phyloP scores from a whole-genome alignment of 1,284 basidiomycete species.

The Fomitopsis betulina region DNA sequence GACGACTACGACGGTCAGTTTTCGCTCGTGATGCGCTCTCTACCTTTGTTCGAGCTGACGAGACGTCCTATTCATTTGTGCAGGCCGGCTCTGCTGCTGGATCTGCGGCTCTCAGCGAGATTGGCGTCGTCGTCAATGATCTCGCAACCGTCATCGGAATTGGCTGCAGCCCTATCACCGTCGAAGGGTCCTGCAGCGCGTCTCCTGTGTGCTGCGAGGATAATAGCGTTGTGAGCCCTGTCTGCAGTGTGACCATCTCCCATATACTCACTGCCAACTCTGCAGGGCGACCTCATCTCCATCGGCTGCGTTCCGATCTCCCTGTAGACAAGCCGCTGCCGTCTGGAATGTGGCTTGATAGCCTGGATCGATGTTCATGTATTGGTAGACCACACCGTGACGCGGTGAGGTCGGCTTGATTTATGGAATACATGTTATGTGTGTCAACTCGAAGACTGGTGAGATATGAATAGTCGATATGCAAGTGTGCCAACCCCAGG shows the following conservation, averaged over 20 bases:
- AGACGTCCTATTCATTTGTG: background rate
- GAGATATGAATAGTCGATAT: too few species aligned
- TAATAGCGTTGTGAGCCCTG: conserved; percentile 17
- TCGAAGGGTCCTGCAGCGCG: conserved; percentile 11
- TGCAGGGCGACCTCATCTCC: conserved; percentile 13
- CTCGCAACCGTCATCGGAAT: conserved; percentile 15
- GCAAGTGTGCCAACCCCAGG: too few species aligned
- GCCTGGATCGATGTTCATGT: too few species aligned
- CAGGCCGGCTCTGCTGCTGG: conserved; percentile 2
- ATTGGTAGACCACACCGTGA: too few species aligned
- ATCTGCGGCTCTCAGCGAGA: conserved; percentile 5
- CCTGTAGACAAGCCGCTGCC: background rate
- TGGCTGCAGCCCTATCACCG: conserved; percentile 19
- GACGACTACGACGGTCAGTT: background rate
- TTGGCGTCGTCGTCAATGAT: conserved; percentile 17
- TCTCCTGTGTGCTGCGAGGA: conserved; percentile 20
- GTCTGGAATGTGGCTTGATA: too few species aligned
- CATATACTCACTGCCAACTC: background rate
- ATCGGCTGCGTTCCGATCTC: conserved; percentile 12
- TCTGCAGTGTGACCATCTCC: background rate
- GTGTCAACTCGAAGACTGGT: too few species aligned
- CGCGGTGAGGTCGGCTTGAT: too few species aligned
- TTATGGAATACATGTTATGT: too few species aligned
- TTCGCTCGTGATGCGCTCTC: background rate
- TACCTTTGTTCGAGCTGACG: background rate